Conservation (phyloP, 1,284 basidiomycete species). For the Bondarzewia mesenterica region DNA sequence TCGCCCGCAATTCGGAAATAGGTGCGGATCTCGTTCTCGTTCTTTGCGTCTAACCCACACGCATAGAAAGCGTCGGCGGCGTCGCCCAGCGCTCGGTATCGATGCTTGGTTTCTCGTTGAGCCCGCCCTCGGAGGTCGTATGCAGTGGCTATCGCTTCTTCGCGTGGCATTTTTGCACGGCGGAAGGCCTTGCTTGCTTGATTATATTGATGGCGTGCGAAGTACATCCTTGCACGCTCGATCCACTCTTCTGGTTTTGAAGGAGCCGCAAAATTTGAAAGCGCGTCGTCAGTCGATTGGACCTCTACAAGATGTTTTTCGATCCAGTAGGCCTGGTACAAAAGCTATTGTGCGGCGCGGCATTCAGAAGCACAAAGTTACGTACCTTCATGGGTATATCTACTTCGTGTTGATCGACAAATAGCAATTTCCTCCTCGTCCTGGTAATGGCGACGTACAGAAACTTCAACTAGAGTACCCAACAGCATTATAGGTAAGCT, state of each 20-base stretch:
- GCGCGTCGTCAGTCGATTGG: conserved; percentile 1
- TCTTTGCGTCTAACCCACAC: not conserved
- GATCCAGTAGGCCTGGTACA: conserved; percentile 34
- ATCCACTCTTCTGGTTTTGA: conserved; percentile 50
- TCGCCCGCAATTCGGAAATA: not conserved
- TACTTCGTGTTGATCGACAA: conserved; percentile 50
- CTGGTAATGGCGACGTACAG: conserved; percentile 67
- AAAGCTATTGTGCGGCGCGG: conserved; percentile 26
- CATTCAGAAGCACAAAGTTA: conserved; percentile 22
- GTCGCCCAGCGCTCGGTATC: conserved; percentile 27
- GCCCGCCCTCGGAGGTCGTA: conserved; percentile 36
- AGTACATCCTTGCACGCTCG: conserved; percentile 40
- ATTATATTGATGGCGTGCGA: conserved; percentile 43
- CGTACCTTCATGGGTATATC: conserved; percentile 52
- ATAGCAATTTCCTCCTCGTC: conserved; percentile 60
- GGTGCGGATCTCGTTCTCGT: not conserved
- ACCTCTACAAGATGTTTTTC: conserved; percentile 10
- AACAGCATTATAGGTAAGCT: not conserved
- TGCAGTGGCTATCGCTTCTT: conserved; percentile 38
- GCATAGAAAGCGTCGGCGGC: conserved; percentile 47
- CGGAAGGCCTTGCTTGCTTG: conserved; percentile 58
- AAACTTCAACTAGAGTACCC: conserved; percentile 43
- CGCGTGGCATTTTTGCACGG: conserved; percentile 35
- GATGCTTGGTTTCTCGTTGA: conserved; percentile 16
- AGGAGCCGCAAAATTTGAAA: conserved; percentile 39